Percentiles rank a stretch among this genome's conserved stretches.
phyloP scores from a whole-genome alignment of 2,329 filamentous ascomycete genomes.

The Sporothrix pallida region DNA sequence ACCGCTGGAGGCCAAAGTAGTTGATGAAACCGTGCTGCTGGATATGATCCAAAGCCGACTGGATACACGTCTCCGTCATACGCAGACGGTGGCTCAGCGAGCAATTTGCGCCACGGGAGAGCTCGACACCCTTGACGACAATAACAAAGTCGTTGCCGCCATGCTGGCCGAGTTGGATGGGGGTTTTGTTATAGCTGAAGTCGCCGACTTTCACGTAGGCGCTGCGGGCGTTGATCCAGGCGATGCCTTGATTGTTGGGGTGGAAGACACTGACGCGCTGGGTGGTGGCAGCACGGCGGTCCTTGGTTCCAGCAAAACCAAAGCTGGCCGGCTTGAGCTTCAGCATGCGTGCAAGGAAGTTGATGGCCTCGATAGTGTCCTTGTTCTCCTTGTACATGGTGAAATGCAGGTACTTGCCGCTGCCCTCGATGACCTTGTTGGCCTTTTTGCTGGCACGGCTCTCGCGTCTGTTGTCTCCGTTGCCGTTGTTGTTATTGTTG shows the following conservation, averaged over 20 bases:
- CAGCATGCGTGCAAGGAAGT: conserved; percentile 74
- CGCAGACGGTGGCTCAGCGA: conserved; percentile 56
- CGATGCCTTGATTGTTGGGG: conserved; percentile 63
- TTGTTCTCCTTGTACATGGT: conserved; percentile 96
- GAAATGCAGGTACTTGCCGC: conserved; percentile 76
- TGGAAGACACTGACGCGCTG: conserved; percentile 74
- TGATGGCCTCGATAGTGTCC: conserved; percentile 90
- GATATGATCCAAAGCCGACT: conserved; percentile 69
- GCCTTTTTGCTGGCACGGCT: conserved; percentile 4
- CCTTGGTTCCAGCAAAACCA: conserved; percentile 82
- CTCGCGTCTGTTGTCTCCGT: conserved; percentile 38
- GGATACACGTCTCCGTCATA: conserved; percentile 56
- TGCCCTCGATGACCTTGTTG: conserved; percentile 27
- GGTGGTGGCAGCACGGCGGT: conserved; percentile 82
- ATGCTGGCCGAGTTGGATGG: conserved; percentile 82
- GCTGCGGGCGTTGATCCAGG: conserved; percentile 66
- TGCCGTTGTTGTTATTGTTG: conserved; percentile 24
- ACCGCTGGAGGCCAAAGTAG: conserved; percentile 97
- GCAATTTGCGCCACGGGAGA: conserved; percentile 54
- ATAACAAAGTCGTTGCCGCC: conserved; percentile 92
- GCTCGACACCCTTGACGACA: conserved; percentile 82
- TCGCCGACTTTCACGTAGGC: conserved; percentile 75
- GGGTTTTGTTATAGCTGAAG: conserved; percentile 74
- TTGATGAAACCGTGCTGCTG: conserved; percentile 85
- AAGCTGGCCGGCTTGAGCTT: conserved; percentile 78